Conservation (phyloP, 768 basidiomycete species). For the Leccinum rimulosum region DNA sequence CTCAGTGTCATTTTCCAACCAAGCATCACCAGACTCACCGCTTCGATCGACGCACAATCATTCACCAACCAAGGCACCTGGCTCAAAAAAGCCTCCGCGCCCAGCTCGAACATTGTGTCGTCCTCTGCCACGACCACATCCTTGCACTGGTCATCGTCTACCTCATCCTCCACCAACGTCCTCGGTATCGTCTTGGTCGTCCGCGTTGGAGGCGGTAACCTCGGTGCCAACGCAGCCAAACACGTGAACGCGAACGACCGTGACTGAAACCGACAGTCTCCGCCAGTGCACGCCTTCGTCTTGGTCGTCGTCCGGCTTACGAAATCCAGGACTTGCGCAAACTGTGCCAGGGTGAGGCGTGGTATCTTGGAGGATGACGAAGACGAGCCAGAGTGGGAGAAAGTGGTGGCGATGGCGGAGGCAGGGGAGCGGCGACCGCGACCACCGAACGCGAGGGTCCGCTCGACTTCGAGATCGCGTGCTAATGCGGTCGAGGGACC, state of each 20-base stretch:
- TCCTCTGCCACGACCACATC: background rate
- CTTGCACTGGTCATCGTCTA: background rate
- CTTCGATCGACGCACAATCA: background rate
- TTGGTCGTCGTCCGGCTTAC: background rate
- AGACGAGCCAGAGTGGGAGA: background rate
- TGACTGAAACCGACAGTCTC: background rate
- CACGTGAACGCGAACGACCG: background rate
- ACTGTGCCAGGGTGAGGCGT: background rate
- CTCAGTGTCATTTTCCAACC: too few species aligned
- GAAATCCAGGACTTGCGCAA: background rate
- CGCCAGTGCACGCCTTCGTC: background rate
- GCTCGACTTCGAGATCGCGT: background rate
- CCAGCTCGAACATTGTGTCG: constrained; percentile 13
- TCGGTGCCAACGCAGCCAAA: background rate
- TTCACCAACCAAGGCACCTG: constrained; percentile 5
- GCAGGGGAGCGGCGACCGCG: background rate
- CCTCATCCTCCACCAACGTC: background rate
- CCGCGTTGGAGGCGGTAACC: background rate
- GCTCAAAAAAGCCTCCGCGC: constrained; percentile 6
- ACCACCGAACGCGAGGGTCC: background rate
- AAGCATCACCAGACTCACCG: background rate
- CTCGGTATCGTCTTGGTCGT: background rate
- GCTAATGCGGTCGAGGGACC: background rate
- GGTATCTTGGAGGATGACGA: background rate
- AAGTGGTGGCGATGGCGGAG: background rate